phyloP scores from a whole-genome alignment of 106 monocot genomes.

The Narthecium ossifragum region DNA sequence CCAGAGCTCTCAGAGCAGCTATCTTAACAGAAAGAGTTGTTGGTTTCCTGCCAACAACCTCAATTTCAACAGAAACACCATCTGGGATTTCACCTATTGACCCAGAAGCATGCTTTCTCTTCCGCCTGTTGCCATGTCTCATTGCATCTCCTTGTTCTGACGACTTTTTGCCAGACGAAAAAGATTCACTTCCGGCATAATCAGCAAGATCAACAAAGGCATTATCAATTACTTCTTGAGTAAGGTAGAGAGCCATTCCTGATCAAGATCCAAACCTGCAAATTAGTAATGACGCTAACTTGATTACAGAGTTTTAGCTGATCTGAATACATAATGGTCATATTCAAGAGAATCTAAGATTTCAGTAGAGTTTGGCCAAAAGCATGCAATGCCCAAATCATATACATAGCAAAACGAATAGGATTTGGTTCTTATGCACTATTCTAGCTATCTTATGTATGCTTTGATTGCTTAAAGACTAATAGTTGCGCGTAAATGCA shows the following conservation, averaged over 20 bases:
- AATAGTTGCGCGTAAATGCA: too few species aligned
- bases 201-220: conserved; percentile 54
- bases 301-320: not conserved
- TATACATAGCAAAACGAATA: too few species aligned
- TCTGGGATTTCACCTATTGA: conserved; percentile 18
- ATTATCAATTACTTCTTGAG: conserved; percentile 52
- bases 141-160: conserved; percentile 12
- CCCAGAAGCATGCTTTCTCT: conserved; percentile 52
- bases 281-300: conserved; percentile 27
- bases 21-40: conserved; percentile 51
- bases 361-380: too few species aligned
- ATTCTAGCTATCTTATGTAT: too few species aligned
- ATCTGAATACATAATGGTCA: too few species aligned
- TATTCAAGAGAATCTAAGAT: too few species aligned
- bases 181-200: not conserved
- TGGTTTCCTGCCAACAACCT: conserved; percentile 10
- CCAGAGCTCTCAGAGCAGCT: conserved; percentile 67
- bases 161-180: conserved; percentile 10
- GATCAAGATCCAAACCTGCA: conserved; percentile 22
- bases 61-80: conserved; percentile 13
- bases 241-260: conserved; percentile 70
- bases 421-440: too few species aligned
- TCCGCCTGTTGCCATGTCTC: conserved; percentile 24
- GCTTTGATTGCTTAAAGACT: too few species aligned
- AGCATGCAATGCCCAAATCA: too few species aligned